Evolutionary conservation across 2,329 filamentous ascomycete species (phyloP), one percentile per base, ranked within the genome.

Genomic region (Xylariaceae sp.): DNA sequence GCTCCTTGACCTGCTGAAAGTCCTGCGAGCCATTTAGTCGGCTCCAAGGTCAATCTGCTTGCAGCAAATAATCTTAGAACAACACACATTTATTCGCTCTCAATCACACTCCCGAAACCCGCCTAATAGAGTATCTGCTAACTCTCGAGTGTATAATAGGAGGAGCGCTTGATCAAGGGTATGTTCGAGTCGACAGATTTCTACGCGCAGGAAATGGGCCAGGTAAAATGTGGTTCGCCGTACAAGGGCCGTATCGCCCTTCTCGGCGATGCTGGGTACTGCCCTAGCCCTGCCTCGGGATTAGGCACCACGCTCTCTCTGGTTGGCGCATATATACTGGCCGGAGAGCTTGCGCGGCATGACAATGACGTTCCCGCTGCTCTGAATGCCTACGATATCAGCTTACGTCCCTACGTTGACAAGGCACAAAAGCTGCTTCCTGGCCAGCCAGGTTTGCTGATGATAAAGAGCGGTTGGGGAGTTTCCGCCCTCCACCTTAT

Each of bases 241-340:
- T 79, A 71, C 2, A 67, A 67, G 0, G 78, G 79, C 0, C 77
- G 81, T 0, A 74, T 84, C 2, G 77, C 74, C 1, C 70, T 85
- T 0, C 49, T 85, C 0, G 84, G 83, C 0, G 83, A 88, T 59
- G 80, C 84, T 1, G 82, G 70, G 0, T 80, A 78, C 61, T 78
- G 76, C 20, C 80, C 81, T 0, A 74, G 77, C 0, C 74, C 77
- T 0, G 57, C 79, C 3, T 79, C 77, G 0, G 84, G 83, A 0
- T 76, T 80, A 71, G 82, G 83, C 0, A 83, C 81, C 0, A 79
- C 77, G 1, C 62, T 73, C 0, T 76, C 77, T 0, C 63, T 86
- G 0, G 65, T 80, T 0, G 78, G 78, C 0, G 80, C 81, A 0
- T 87, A 86, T 63, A 69, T 84, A 2, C 72, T 87, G 3, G 83